Base-by-base conservation (phyloP, 2,329 filamentous ascomycete genomes). In the Stenocarpella maydis region DNA sequence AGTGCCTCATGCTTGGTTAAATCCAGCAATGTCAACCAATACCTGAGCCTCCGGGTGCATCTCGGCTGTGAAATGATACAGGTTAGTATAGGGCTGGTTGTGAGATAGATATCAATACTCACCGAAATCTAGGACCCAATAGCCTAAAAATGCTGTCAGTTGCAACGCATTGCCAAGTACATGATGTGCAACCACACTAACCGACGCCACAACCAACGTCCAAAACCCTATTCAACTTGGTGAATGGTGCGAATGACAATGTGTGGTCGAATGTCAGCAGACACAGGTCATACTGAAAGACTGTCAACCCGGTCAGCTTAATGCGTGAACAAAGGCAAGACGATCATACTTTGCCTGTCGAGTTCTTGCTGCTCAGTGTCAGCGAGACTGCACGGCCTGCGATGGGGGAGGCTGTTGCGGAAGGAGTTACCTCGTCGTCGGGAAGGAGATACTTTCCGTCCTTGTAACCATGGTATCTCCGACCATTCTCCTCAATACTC, bases 171-270 rank as follows among this genome's bases (percentile, higher is more conserved):
- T 28, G 45, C 58, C 47, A 49, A 31, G 28, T 37, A 47, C 26
- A 50, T n/a, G 37, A 15, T 61, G 28, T 68, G 53, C 24, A 2
- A 64, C 37, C 41, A 43, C 45, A 67, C 72, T 66, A 81, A 69
- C 83, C 84, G 10, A 83, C 84, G 12, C 84, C 85, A 4, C 85
- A 86, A 1, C 85, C 85, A 21, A 86, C 77, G 72, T 86, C 85
- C n/a, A 86, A 76, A 24, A 82, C 81, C 39, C 81, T 77, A 63
- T 80, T 79, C 0, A 80, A 78, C 15, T 79, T 77, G 4, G 78
- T 73, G 19, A 86, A 72, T 0, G 85, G 85, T 2, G 85, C 80
- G 60, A 84, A 79, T 72, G 80, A 81, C 12, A 85, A 78, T 50
- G 78, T 78, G 49, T 82, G 82, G 60, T 79, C 78, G 66, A 84